These are phyloP conservation scores for Epichloe typhina DNA, from an alignment of 2,329 filamentous ascomycete species.

Conservation along the genomic window DNA sequence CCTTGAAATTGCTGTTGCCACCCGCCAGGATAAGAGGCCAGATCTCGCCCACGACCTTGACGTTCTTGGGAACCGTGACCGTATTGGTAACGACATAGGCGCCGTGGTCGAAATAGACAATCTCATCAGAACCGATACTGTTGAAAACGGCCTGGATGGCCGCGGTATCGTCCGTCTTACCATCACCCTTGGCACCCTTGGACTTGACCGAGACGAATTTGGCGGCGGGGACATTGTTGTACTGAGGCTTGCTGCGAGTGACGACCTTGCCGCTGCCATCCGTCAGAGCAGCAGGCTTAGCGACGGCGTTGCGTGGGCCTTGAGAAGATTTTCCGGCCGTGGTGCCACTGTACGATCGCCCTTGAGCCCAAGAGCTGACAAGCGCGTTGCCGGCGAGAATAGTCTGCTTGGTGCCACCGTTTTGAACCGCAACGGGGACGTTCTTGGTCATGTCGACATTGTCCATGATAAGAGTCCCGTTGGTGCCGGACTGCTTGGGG, in stretches of 20 bases:
- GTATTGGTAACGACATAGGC: conserved; percentile 59
- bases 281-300: conserved; percentile 56
- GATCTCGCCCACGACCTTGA: conserved; percentile 82
- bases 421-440: conserved; percentile 53
- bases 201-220: conserved; percentile 75
- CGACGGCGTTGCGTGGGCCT: conserved; percentile 35
- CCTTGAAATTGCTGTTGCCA: conserved; percentile 55
- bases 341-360: conserved; percentile 51
- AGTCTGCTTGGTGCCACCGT: conserved; percentile 37
- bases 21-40: conserved; percentile 83
- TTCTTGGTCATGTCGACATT: conserved; percentile 72
- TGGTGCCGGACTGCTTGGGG: conserved; percentile 47
- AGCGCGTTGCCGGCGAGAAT: conserved; percentile 58
- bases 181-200: conserved; percentile 77
- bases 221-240: conserved; percentile 51
- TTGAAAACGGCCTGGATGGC: conserved; percentile 72
- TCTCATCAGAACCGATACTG: conserved; percentile 45
- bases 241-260: conserved; percentile 81
- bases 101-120: conserved; percentile 67
- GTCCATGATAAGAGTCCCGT: conserved; percentile 73
- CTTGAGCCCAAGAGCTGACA: conserved; percentile 65
- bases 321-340: conserved; percentile 44
- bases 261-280: conserved; percentile 55
- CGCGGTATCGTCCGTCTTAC: conserved; percentile 71
- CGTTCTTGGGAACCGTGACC: conserved; percentile 59